Percentiles rank a stretch among this genome's conserved stretches.
These are phyloP conservation scores for Candida succiphila DNA, from an alignment of 805 yeast species.

Conservation along the genomic window DNA sequence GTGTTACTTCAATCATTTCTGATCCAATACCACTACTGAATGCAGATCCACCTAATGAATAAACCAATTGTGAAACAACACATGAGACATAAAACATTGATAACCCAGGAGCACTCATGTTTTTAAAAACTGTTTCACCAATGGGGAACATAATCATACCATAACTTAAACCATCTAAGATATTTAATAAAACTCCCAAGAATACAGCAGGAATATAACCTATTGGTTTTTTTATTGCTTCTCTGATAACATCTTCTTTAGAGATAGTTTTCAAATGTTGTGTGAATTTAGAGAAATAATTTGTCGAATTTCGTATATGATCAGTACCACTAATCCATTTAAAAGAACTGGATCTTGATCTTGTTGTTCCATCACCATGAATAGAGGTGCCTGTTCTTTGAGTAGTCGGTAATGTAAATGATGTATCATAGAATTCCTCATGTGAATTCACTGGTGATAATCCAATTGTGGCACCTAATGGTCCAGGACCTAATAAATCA, in stretches of 20 bases:
- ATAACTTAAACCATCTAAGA: constrained; percentile 87
- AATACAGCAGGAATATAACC: constrained; percentile 69
- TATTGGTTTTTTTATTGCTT: constrained; percentile 28
- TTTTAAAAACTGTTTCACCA: constrained; percentile 66
- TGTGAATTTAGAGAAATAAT: background rate
- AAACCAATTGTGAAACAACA: constrained; percentile 80
- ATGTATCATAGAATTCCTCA: too few relatives aligned
- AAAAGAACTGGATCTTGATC: background rate
- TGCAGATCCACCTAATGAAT: constrained; percentile 83
- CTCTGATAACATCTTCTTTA: constrained; percentile 10
- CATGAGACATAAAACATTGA: constrained; percentile 93
- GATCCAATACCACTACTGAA: constrained; percentile 91
- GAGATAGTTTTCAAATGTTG: constrained; percentile 8
- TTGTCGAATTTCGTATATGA: background rate
- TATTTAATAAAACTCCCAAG: constrained; percentile 74
- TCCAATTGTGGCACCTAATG: too few relatives aligned
- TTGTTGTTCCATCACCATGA: too few relatives aligned
- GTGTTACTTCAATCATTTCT: constrained; percentile 99
- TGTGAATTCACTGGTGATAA: too few relatives aligned
- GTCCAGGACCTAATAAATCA: too few relatives aligned
- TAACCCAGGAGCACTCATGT: constrained; percentile 79
- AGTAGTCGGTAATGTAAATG: too few relatives aligned
- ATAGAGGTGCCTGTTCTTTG: too few relatives aligned
- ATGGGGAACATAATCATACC: constrained; percentile 98
- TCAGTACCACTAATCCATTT: background rate